Conservation (phyloP, 2,329 filamentous ascomycete genomes). For the Cyanodermella asteris region DNA sequence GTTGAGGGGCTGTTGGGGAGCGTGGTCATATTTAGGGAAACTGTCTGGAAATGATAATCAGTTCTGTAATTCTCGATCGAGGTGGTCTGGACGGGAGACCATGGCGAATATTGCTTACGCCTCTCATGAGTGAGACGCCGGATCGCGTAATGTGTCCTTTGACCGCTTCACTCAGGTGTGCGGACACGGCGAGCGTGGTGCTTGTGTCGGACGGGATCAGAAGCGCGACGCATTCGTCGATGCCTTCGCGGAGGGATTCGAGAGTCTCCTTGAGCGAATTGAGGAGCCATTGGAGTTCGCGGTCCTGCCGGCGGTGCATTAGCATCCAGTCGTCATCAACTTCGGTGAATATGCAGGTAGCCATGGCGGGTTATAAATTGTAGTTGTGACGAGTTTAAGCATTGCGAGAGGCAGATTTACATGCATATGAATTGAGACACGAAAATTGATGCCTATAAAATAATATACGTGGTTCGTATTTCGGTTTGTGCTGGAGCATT, state of each 20-base stretch:
- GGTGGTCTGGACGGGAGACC: too few relatives aligned
- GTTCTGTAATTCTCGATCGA: background rate
- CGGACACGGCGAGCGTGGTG: slow-evolving; percentile 75
- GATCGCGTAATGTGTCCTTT: slow-evolving; percentile 85
- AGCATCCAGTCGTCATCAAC: too few relatives aligned
- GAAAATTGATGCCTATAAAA: too few relatives aligned
- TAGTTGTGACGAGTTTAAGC: too few relatives aligned
- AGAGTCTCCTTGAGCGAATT: slow-evolving; percentile 38
- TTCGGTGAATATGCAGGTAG: too few relatives aligned
- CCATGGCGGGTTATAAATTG: too few relatives aligned
- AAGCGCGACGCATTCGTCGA: slow-evolving; percentile 74
- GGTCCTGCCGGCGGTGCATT: slow-evolving; percentile 25
- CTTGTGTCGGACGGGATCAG: slow-evolving; percentile 68
- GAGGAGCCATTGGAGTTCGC: slow-evolving; percentile 43
- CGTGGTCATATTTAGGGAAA: background rate
- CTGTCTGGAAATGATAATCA: background rate
- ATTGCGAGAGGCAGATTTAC: too few relatives aligned
- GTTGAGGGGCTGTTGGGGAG: too few relatives aligned
- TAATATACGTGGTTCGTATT: too few relatives aligned
- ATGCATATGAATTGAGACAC: too few relatives aligned
- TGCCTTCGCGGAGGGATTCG: slow-evolving; percentile 40
- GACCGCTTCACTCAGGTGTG: slow-evolving; percentile 64
- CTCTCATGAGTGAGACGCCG: slow-evolving; percentile 78
- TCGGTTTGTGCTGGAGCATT: too few relatives aligned
- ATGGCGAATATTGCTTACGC: too few relatives aligned